Base-by-base conservation (phyloP, 2,329 filamentous ascomycete species). In the Pyrenochaeta sp. region DNA sequence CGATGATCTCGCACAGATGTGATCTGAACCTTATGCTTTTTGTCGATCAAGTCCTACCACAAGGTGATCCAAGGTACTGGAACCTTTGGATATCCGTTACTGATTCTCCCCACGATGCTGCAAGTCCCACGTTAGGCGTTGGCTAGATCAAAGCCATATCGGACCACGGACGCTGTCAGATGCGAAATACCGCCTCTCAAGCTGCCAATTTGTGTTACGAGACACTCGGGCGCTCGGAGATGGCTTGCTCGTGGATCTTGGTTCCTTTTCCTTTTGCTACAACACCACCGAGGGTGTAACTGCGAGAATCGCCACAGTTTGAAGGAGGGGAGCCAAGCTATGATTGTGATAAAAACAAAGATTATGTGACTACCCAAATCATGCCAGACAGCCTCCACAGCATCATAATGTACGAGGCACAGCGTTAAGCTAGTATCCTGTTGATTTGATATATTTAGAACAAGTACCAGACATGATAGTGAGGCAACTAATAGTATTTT, bases 41-140 rank as follows among this genome's bases (percentile, higher is more conserved):
- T 32, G 6, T 49, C 35, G 32, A 47, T 54, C 18, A 18, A 43
- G 39, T 33, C 36, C 45, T 40, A 42, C 45, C 47, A 37, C 18
- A 36, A 18, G 15, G 18, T 23, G 23, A 20, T 39, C 35, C 36
- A 41, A 12, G 14, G 12, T 14, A 49, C 14, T 31, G 40, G 40
- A 42, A 30, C 27, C 29, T 46, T 32, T 45, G 29, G 20, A 15
- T 21, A 15, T 48, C 30, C 44, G 39, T 23, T 27, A 39, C 18
- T 33, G n/a, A 27, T 23, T 39, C 27, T 30, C 10, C 20, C 42
- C 20, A 40, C 32, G 44, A 37, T 49, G 14, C 31, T 41, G 39
- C 39, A 51, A 23, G 17, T 45, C 31, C 15, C 23, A 33, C 50
- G 50, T 50, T 12, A 36, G 35, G 37, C n/a, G 17, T 30, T 42